phyloP scores from a whole-genome alignment of 2,329 filamentous ascomycete genomes.

The Fusarium acutatum region DNA sequence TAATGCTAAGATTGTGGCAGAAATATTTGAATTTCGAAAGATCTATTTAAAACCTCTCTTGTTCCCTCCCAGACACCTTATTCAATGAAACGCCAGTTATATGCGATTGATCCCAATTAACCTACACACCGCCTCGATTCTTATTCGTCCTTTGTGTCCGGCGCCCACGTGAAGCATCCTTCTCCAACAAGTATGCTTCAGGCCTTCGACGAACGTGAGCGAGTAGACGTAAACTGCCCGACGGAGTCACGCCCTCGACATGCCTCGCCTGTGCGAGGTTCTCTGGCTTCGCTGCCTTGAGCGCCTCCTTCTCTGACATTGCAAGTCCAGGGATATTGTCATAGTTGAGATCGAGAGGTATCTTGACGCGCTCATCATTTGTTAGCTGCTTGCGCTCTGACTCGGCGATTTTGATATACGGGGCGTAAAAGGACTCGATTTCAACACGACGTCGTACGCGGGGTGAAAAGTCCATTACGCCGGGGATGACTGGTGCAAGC shows the following conservation, averaged over 20 bases:
- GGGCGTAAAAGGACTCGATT: conserved; percentile 87
- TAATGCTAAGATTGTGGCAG: background rate
- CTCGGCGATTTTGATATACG: conserved; percentile 80
- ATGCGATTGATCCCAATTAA: conserved; percentile 1
- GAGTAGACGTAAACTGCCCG: conserved; percentile 68
- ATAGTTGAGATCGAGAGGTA: conserved; percentile 83
- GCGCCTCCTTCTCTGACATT: conserved; percentile 77
- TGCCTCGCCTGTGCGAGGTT: conserved; percentile 88
- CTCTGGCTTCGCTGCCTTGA: conserved; percentile 78
- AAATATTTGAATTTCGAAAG: background rate
- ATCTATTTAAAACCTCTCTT: background rate
- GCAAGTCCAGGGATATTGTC: conserved; percentile 76
- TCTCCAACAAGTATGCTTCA: background rate
- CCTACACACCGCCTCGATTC: background rate
- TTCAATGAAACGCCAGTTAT: conserved; percentile 5
- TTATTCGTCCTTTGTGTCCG: background rate
- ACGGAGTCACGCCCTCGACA: conserved; percentile 80
- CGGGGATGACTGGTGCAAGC: conserved; percentile 66
- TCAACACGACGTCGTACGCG: conserved; percentile 74
- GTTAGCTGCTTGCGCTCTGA: conserved; percentile 72
- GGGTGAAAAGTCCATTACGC: conserved; percentile 61
- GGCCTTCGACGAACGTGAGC: conserved; percentile 61
- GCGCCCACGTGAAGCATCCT: background rate
- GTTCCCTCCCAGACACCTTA: background rate
- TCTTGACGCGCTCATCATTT: conserved; percentile 76